phyloP scores from a whole-genome alignment of 331 rosid genomes.

The Ulmus americana region DNA sequence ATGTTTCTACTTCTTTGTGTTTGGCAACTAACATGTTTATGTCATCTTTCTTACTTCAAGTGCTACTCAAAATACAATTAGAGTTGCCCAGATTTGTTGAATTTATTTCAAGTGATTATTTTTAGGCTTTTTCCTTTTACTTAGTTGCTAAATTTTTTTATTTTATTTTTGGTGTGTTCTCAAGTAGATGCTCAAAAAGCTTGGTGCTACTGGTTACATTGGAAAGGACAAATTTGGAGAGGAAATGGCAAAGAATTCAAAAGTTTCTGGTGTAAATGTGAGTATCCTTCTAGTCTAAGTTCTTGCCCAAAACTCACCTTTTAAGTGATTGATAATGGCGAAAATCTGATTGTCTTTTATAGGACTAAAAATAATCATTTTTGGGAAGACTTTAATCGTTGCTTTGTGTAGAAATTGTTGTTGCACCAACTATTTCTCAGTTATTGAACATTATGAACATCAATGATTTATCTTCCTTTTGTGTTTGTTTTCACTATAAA shows the following conservation, averaged over 20 bases:
- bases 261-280: slow-evolving; percentile 75
- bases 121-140: no score
- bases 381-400: no score
- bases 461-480: no score
- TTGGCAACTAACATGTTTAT: neutral
- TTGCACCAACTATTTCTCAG: no score
- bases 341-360: no score
- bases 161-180: neutral
- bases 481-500: no score
- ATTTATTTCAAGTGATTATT: neutral
- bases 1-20: neutral
- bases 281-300: slow-evolving; percentile 10
- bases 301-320: no score
- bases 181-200: slow-evolving; percentile 85
- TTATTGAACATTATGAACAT: no score
- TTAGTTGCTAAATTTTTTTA: neutral
- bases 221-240: slow-evolving; percentile 92
- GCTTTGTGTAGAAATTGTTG: no score
- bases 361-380: no score
- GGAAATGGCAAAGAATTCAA: slow-evolving; percentile 67
- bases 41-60: slow-evolving; percentile 37
- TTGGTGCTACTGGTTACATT: slow-evolving; percentile 82
- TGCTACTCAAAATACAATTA: slow-evolving; percentile 86
- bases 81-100: slow-evolving; percentile 73
- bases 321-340: no score